A percentile compares a stretch with the other conserved stretches of the same genome.
Evolutionary conservation across 129 eudicot species (phyloP).

Genomic region (Centaurea solstitialis): DNA sequence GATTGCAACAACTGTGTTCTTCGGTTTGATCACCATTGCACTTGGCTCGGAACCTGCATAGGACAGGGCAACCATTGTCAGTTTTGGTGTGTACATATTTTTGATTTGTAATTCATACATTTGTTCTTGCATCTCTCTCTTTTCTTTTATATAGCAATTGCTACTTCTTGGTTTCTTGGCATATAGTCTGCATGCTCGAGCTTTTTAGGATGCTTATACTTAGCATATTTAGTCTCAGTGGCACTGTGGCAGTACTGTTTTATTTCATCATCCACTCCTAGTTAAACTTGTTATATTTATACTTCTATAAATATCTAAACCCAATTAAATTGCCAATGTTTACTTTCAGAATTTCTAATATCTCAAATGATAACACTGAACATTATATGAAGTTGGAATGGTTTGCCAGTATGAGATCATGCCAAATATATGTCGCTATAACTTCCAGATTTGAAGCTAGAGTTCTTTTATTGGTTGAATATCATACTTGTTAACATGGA

Average conservation of each 20-base stretch:
- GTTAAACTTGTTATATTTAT: not conserved
- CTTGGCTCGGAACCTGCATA: constrained; percentile 81
- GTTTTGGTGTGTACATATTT: constrained; percentile 50
- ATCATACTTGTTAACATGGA: too few relatives aligned
- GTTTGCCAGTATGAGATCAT: too few relatives aligned
- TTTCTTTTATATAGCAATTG: not conserved
- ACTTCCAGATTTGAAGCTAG: too few relatives aligned
- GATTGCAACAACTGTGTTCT: constrained; percentile 82
- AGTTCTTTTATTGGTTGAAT: too few relatives aligned
- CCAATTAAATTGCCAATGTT: not conserved
- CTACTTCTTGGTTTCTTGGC: not conserved
- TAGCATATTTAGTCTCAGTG: not conserved
- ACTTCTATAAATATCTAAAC: not conserved
- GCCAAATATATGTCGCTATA: too few relatives aligned
- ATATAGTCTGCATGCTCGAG: not conserved
- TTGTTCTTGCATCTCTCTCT: constrained; percentile 5
- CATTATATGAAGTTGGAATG: too few relatives aligned
- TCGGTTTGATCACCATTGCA: constrained; percentile 87
- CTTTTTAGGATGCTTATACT: not conserved
- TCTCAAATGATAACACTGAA: too few relatives aligned
- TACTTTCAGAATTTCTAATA: not conserved
- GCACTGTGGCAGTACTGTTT: not conserved
- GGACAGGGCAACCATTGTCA: constrained; percentile 77
- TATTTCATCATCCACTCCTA: not conserved
- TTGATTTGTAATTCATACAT: not conserved